These are phyloP conservation scores for Periconia sp. DNA, from an alignment of 2,329 filamentous ascomycete genomes.

Conservation along the genomic window DNA sequence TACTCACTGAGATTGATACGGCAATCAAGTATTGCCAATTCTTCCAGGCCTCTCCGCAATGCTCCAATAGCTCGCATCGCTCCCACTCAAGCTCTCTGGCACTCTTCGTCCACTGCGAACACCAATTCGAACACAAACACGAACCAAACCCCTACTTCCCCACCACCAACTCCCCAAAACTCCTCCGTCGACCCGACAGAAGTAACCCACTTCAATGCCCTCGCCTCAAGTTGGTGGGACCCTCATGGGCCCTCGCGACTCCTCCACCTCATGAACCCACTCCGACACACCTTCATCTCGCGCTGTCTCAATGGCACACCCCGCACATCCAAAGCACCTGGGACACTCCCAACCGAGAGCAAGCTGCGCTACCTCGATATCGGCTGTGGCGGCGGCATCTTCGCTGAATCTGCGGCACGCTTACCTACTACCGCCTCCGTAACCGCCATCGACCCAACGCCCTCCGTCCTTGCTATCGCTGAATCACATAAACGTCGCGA, in stretches of 20 bases:
- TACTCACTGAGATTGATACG: neutral
- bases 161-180: conserved; percentile 13
- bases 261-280: conserved; percentile 96
- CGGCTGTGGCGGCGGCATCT: conserved; percentile 94
- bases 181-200: conserved; percentile 74
- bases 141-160: conserved; percentile 7
- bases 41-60: neutral
- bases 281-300: conserved; percentile 89
- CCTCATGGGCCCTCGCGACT: conserved; percentile 88
- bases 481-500: conserved; percentile 74
- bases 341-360: conserved; percentile 14
- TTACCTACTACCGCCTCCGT: conserved; percentile 65
- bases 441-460: conserved; percentile 76
- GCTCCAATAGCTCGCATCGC: neutral
- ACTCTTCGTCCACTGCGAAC: conserved; percentile 11
- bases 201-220: conserved; percentile 89
- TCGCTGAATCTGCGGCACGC: conserved; percentile 82
- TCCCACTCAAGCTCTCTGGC: conserved; percentile 6
- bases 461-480: conserved; percentile 74
- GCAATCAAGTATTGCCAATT: neutral
- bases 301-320: conserved; percentile 56
- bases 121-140: too few species aligned
- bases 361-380: conserved; percentile 80
- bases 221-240: conserved; percentile 97
- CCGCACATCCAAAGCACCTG: conserved; percentile 38